Conservation (phyloP, 2,329 filamentous ascomycete genomes). For the Capronia americana region DNA sequence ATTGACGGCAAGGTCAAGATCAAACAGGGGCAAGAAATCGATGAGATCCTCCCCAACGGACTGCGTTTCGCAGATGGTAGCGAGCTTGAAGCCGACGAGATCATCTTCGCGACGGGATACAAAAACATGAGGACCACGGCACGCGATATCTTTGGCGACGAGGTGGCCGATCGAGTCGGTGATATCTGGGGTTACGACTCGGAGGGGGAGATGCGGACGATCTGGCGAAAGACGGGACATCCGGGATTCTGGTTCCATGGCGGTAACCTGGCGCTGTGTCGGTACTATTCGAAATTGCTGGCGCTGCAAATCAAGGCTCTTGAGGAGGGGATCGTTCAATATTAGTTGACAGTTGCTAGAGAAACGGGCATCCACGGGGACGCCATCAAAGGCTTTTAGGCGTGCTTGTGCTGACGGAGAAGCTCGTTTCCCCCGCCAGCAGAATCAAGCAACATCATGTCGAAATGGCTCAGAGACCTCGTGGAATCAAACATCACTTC, state of each 20-base stretch:
- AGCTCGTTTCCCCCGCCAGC: neutral
- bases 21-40: slow-evolving; percentile 67
- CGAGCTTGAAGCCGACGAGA: slow-evolving; percentile 67
- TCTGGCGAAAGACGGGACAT: slow-evolving; percentile 68
- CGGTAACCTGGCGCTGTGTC: slow-evolving; percentile 67
- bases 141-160: slow-evolving; percentile 66
- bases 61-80: slow-evolving; percentile 63
- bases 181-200: slow-evolving; percentile 68
- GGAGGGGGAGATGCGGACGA: slow-evolving; percentile 62
- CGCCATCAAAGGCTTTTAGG: neutral
- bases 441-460: no score
- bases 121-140: slow-evolving; percentile 71
- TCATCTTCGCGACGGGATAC: slow-evolving; percentile 66
- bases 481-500: no score
- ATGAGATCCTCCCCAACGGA: slow-evolving; percentile 57
- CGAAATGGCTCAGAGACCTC: no score
- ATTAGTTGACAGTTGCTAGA: slow-evolving; percentile 2
- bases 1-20: slow-evolving; percentile 69
- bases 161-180: slow-evolving; percentile 63
- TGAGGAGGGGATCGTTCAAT: slow-evolving; percentile 24
- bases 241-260: slow-evolving; percentile 73
- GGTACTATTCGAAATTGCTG: slow-evolving; percentile 64
- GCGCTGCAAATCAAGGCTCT: slow-evolving; percentile 58
- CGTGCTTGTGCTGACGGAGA: neutral
- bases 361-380: neutral